These are phyloP conservation scores for Lepiota subincarnata DNA, from an alignment of 768 basidiomycete species.

Conservation along the genomic window DNA sequence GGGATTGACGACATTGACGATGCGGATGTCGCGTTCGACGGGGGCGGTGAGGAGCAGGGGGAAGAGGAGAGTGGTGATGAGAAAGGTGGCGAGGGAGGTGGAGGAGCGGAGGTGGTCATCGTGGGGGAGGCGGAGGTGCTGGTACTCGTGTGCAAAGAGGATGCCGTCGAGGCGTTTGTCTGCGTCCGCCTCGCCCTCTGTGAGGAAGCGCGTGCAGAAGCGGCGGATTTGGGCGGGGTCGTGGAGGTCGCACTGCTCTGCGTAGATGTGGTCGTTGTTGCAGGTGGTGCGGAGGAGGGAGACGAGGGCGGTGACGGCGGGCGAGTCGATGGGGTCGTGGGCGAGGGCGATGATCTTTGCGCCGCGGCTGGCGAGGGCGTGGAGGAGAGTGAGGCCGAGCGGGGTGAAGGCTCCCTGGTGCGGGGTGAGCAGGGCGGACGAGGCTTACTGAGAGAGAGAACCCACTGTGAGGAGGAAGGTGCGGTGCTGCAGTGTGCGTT, in stretches of 20 bases:
- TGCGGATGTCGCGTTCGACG: slow-evolving; percentile 85
- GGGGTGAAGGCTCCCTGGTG: slow-evolving; percentile 72
- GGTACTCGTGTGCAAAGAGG: slow-evolving; percentile 75
- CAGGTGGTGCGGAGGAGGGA: slow-evolving; percentile 63
- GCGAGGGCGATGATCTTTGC: slow-evolving; percentile 78
- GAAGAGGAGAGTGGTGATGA: slow-evolving; percentile 74
- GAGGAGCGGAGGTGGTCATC: slow-evolving; percentile 39
- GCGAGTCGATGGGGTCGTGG: slow-evolving; percentile 50
- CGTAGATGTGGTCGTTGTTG: slow-evolving; percentile 73
- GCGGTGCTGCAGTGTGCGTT: slow-evolving; percentile 72
- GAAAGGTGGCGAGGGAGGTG: slow-evolving; percentile 65
- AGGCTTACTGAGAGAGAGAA: background rate
- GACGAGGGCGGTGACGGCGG: slow-evolving; percentile 55
- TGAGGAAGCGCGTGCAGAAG: slow-evolving; percentile 68
- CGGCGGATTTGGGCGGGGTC: slow-evolving; percentile 62
- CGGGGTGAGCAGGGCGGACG: slow-evolving; percentile 8
- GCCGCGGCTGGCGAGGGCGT: slow-evolving; percentile 65
- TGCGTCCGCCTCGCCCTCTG: slow-evolving; percentile 15
- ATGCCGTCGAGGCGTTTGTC: slow-evolving; percentile 75
- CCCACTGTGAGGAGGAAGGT: slow-evolving; percentile 66
- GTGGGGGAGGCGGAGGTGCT: slow-evolving; percentile 48
- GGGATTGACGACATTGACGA: slow-evolving; percentile 82
- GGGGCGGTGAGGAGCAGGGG: slow-evolving; percentile 80
- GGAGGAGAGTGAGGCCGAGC: slow-evolving; percentile 62
- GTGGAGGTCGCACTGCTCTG: slow-evolving; percentile 71